phyloP scores from a whole-genome alignment of 23 red algal species.

The Gracilaria domingensis region DNA sequence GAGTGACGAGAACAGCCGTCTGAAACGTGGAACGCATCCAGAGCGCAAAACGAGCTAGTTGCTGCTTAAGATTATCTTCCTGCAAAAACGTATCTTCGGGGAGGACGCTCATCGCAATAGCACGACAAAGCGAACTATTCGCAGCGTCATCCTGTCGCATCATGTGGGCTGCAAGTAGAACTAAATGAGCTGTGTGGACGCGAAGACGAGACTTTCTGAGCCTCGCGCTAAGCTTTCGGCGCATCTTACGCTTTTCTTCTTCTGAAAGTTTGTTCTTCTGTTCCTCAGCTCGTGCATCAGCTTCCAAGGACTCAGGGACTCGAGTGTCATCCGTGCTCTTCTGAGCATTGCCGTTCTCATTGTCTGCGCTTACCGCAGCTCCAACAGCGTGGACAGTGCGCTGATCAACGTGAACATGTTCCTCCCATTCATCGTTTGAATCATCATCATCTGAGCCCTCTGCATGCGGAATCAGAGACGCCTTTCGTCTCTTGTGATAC shows the following conservation, averaged over 20 bases:
- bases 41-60: slow-evolving; percentile 19
- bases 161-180: slow-evolving; percentile 36
- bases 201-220: slow-evolving; percentile 35
- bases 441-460: slow-evolving; percentile 35
- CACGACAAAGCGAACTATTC: slow-evolving; percentile 10
- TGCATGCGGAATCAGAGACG: slow-evolving; percentile 31
- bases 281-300: background rate
- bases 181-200: slow-evolving; percentile 44
- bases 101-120: slow-evolving; percentile 21
- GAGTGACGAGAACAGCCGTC: slow-evolving; percentile 12
- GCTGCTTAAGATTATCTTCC: slow-evolving; percentile 37
- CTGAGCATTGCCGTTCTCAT: background rate
- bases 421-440: slow-evolving; percentile 76
- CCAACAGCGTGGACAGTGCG: slow-evolving; percentile 25
- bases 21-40: slow-evolving; percentile 46
- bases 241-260: background rate
- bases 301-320: background rate
- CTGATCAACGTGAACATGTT: slow-evolving; percentile 58
- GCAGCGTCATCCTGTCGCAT: slow-evolving; percentile 59
- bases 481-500: slow-evolving; percentile 43
- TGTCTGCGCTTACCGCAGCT: background rate
- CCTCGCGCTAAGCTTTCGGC: slow-evolving; percentile 1
- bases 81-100: slow-evolving; percentile 40
- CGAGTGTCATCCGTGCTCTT: background rate
- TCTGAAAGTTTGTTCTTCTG: background rate